phyloP scores from a whole-genome alignment of 495 filamentous ascomycete species.

The Xylaria longipes region DNA sequence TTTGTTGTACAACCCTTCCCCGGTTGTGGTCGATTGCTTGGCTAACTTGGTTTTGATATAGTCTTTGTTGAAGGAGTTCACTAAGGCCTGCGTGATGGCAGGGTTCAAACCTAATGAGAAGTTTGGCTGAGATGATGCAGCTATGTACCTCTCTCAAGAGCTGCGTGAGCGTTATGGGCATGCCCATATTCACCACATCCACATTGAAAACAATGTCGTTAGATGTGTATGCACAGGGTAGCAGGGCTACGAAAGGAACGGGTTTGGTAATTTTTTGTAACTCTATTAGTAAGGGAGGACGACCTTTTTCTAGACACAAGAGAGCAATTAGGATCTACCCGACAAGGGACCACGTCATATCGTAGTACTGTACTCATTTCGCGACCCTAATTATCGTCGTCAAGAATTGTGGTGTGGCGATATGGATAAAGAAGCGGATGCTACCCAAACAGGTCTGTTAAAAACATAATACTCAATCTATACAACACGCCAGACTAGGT shows the following conservation, averaged over 20 bases:
- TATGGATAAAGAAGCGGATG: slow-evolving; percentile 19
- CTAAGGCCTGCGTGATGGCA: slow-evolving; percentile 30
- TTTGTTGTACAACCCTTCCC: slow-evolving; percentile 30
- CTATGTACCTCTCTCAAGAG: not conserved
- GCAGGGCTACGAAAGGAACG: not conserved
- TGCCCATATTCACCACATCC: not conserved
- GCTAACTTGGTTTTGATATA: slow-evolving; percentile 22
- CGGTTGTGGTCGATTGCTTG: not conserved
- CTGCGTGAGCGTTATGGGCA: not conserved
- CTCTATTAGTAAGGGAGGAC: not conserved
- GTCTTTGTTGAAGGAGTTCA: slow-evolving; percentile 41
- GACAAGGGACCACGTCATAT: not conserved
- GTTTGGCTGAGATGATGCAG: not conserved
- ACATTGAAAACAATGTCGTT: not conserved
- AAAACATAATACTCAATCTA: not conserved
- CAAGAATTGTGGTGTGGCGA: slow-evolving; percentile 9
- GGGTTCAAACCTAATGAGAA: slow-evolving; percentile 9
- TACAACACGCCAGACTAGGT: not conserved
- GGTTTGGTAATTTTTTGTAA: not conserved
- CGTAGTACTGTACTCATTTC: not conserved
- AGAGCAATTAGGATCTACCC: not conserved
- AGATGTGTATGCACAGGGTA: not conserved
- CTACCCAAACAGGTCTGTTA: not conserved
- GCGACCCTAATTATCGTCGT: not conserved
- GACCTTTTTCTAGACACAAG: not conserved